Base-by-base conservation (phyloP, 805 yeast genomes). In the Nakazawaea populi region DNA sequence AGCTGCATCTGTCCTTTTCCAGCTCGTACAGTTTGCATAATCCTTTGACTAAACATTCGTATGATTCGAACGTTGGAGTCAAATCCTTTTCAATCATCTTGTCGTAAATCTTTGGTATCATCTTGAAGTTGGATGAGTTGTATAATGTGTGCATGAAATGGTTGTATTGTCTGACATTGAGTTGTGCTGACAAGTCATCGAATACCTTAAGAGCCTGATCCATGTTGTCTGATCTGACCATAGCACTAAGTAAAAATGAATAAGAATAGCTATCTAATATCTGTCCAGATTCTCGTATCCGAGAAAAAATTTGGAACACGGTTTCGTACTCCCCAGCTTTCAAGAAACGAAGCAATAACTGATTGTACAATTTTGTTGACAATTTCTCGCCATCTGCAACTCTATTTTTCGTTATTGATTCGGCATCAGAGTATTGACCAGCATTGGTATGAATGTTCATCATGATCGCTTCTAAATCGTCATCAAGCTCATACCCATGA, bases 11-110 rank as follows among this genome's bases (percentile, higher is more conserved):
- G 2, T 37, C 40, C 18, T 11, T 11, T 12, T 18, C 36, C 34
- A 24, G 4, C 9, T 32, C 40, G 24, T 49, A 49, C 31, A 39
- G 52, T 38, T 44, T 44, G 6, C 44, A 38, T 36, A 70, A 60
- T 5, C 74, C 66, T 47, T 57, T 54, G 59, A 70, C 60, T 51
- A 71, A 56, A 53, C 56, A 61, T 28, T 59, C 58, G 52, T 71
- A 71, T 0, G 72, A 64, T 37, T 58, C 56, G 0, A 70, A 55
- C 3, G 70, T 52, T 6, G 66, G 56, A 5, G 51, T 47, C 6
- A 69, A 53, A 12, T 63, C 60, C 6, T 47, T 50, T 4, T 56
- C 55, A 4, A 63, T 69, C 75, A 72, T 70, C 28, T 62, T 61
- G 43, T 66, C 62, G 52, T 70, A 71, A 5, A 68, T 45, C 48